Base-by-base conservation (phyloP, 768 basidiomycete species). In the Macrolepiota fuliginosa region DNA sequence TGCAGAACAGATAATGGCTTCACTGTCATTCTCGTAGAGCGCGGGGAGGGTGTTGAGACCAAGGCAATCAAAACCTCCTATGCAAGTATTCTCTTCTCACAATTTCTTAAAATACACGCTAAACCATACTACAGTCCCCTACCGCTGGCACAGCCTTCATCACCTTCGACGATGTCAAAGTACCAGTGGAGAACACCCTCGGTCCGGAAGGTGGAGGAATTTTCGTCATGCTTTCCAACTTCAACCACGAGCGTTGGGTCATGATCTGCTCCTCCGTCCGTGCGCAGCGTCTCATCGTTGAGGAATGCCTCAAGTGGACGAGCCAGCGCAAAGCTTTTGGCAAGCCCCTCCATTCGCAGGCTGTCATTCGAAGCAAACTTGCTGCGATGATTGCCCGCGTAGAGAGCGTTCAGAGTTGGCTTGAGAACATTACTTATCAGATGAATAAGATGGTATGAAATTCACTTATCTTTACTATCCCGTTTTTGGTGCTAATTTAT, bases 191-290 rank as follows among this genome's bases (percentile, higher is more conserved):
- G 68, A 92, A 96, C 72, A 90, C 89, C 24, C 82, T 97, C 27
- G 94, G 94, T 1, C 81, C 83, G 2, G 91, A 91, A 68, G 86
- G 91, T 56, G 83, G 83, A 64, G 92, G 92, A 35, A 76, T 80
- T 40, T 79, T 80, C 63, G 79, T 82, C 52, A 82, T 80, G 72
- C 72, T 77, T 27, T 88, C 86, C 64, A 97, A 97, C 77, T 97
- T 96, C 76, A 96, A 96, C 73, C 94, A 96, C 74, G 95, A 95
- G 71, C 88, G 91, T 69, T 96, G 92, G 93, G 89, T 91, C 56
- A 95, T 94, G 90, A 85, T 83, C 70, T 91, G 91, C 67, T 77
- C 83, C 35, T 86, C 84, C 25, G 86, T 86, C 52, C 81, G 89
- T 63, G 74, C 76, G 57, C 92, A 94, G 66, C 85, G 94, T 35